Conservation (phyloP, 2,329 filamentous ascomycete species). For the Sporothrix variecibatus region DNA sequence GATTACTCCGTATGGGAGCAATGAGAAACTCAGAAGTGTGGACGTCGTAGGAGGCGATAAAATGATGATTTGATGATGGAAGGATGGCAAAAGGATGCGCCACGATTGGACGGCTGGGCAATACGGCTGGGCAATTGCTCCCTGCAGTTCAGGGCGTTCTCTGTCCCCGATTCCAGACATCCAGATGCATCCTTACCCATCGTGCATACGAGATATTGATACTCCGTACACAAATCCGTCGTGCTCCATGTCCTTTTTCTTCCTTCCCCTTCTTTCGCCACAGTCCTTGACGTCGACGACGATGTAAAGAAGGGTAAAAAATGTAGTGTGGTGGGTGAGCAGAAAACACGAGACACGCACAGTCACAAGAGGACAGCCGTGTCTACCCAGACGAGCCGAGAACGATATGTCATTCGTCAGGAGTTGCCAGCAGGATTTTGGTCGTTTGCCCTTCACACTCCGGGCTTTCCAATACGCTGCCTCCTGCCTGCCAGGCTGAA, state of each 20-base stretch:
- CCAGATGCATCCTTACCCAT: neutral
- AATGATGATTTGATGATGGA: neutral
- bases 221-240: too few species aligned
- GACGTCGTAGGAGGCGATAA: neutral
- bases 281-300: neutral
- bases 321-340: neutral
- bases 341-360: neutral
- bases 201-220: neutral
- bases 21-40: neutral
- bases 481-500: neutral
- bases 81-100: neutral
- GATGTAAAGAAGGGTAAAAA: neutral
- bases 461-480: neutral
- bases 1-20: neutral
- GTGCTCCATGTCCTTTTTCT: neutral
- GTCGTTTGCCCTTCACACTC: neutral
- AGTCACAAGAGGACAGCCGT: neutral
- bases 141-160: neutral
- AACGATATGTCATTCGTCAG: neutral
- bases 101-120: conserved; percentile 8
- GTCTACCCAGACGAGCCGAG: conserved; percentile 1
- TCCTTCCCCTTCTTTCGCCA: neutral
- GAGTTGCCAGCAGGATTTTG: neutral
- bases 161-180: neutral
- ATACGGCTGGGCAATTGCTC: too few species aligned